These are phyloP conservation scores for Lentithecium fluviatile DNA, from an alignment of 495 filamentous ascomycete genomes.

Conservation along the genomic window DNA sequence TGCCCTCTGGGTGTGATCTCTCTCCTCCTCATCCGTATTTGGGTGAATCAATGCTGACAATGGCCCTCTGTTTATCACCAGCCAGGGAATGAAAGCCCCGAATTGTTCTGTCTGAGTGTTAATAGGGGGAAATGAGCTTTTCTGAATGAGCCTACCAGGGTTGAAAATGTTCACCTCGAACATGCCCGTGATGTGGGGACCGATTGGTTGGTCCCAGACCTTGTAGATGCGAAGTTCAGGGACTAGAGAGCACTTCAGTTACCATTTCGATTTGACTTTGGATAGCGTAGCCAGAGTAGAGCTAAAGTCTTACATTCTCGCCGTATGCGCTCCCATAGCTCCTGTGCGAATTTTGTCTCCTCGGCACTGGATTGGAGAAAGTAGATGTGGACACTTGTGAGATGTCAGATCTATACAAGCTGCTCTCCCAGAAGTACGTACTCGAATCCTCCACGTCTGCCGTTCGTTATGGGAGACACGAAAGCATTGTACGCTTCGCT, in stretches of 20 bases:
- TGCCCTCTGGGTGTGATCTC: conserved; percentile 74
- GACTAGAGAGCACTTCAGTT: conserved; percentile 49
- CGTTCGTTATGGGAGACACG: conserved; percentile 41
- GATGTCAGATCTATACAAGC: not conserved
- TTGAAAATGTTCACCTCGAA: conserved; percentile 89
- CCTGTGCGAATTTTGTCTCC: conserved; percentile 64
- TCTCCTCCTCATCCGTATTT: conserved; percentile 65
- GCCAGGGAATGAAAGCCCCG: conserved; percentile 82
- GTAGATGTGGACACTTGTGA: conserved; percentile 68
- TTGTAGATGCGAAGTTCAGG: conserved; percentile 82
- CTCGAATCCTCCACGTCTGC: conserved; percentile 57
- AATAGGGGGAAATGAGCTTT: not conserved
- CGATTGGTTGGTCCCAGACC: conserved; percentile 73
- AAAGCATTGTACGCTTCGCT: conserved; percentile 41
- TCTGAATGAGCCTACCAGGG: conserved; percentile 49
- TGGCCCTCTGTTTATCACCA: conserved; percentile 79
- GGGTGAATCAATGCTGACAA: conserved; percentile 79
- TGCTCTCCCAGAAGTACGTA: not conserved
- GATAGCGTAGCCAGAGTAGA: not conserved
- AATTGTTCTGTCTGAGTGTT: conserved; percentile 56
- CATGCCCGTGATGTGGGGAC: conserved; percentile 84
- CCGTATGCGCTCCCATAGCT: conserved; percentile 75
- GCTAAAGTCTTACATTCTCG: conserved; percentile 62
- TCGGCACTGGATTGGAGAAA: conserved; percentile 56
- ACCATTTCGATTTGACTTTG: not conserved